These are phyloP conservation scores for Fraxinus floribunda DNA, from an alignment of 305 asterid species.

Conservation along the genomic window DNA sequence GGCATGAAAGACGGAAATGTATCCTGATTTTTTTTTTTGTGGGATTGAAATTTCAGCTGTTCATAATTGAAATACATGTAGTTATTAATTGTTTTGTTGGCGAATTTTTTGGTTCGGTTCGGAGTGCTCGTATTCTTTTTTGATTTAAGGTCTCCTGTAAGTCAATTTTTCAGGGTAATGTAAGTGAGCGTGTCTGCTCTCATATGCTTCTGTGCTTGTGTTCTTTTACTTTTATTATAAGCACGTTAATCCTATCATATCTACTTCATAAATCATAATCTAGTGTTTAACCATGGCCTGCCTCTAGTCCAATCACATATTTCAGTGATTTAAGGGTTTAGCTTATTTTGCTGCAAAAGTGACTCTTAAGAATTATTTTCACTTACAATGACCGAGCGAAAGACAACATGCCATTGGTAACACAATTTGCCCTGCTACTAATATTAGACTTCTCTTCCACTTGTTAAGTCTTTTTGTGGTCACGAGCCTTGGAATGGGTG, in stretches of 20 bases:
- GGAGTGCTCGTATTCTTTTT: background rate
- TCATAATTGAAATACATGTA: background rate
- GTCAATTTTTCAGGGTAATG: background rate
- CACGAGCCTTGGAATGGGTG: background rate
- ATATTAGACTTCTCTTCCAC: background rate
- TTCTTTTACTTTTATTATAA: background rate
- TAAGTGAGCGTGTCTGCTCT: background rate
- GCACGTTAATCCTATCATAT: background rate
- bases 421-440: background rate
- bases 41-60: background rate
- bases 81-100: background rate
- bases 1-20: background rate
- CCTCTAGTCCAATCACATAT: background rate
- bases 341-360: background rate
- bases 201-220: background rate
- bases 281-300: background rate
- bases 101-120: background rate
- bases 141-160: background rate
- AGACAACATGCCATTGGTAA: background rate
- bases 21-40: background rate
- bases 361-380: background rate
- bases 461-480: background rate
- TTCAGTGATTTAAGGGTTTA: background rate
- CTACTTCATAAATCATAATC: background rate
- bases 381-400: background rate